Percentiles rank a stretch among this genome's conserved stretches.
phyloP scores from a whole-genome alignment of 306 rosid species.

The Lagenaria siceraria region DNA sequence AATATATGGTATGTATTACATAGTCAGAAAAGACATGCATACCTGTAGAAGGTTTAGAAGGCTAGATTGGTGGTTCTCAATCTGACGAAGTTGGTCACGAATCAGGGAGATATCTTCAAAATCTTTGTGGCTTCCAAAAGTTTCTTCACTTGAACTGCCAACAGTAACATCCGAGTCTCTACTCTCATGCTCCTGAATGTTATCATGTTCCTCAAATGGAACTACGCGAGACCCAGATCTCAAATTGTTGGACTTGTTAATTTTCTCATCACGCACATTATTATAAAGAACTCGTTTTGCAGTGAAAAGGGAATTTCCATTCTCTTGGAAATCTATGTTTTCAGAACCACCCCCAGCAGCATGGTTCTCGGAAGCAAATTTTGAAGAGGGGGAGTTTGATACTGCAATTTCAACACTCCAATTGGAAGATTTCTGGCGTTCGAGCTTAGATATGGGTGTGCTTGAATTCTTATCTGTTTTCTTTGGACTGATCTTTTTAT shows the following conservation, averaged over 20 bases:
- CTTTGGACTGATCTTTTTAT: conserved; percentile 27
- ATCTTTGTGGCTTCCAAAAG: conserved; percentile 56
- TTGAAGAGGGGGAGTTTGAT: conserved; percentile 24
- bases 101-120: conserved; percentile 68
- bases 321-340: conserved; percentile 21
- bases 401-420: conserved; percentile 35
- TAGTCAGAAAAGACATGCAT: conserved; percentile 2
- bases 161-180: conserved; percentile 16
- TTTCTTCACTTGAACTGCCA: conserved; percentile 32
- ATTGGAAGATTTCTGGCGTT: conserved; percentile 28
- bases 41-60: conserved; percentile 84
- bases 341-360: conserved; percentile 21
- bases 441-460: conserved; percentile 23
- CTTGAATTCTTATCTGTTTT: conserved; percentile 28
- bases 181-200: conserved; percentile 12
- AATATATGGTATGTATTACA: not conserved
- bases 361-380: conserved; percentile 27
- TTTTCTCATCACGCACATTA: conserved; percentile 46
- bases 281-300: conserved; percentile 33
- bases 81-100: conserved; percentile 83
- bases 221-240: conserved; percentile 57
- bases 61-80: conserved; percentile 89
- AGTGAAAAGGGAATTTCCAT: conserved; percentile 24
- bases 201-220: conserved; percentile 43
- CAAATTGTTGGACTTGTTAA: conserved; percentile 30